Conservation (phyloP, 352 stramenopile genomes). For the Pilasporangium apinafurcum region DNA sequence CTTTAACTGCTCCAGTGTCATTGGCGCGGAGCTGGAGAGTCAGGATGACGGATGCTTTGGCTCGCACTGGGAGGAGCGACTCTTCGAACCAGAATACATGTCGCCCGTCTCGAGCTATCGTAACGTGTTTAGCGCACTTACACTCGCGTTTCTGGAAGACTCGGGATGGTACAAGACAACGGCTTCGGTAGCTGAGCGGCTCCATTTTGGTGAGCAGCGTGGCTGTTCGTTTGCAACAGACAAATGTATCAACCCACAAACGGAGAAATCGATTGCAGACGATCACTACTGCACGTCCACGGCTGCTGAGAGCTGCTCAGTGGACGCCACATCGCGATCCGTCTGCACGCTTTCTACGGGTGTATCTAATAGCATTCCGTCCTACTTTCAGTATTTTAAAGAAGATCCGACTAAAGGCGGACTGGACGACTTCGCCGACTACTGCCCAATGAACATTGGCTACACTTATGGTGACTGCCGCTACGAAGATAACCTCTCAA, state of each 20-base stretch:
- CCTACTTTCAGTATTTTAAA: conserved; percentile 59
- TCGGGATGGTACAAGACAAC: conserved; percentile 80
- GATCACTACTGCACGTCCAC: conserved; percentile 70
- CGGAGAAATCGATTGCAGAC: conserved; percentile 22
- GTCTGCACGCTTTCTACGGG: conserved; percentile 49
- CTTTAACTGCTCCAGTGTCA: conserved; percentile 54
- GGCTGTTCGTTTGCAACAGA: conserved; percentile 61
- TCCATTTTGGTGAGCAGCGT: conserved; percentile 61
- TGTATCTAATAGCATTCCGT: conserved; percentile 26
- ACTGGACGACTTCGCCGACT: conserved; percentile 66
- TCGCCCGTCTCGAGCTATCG: conserved; percentile 65
- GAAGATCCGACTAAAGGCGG: conserved; percentile 34
- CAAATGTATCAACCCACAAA: conserved; percentile 59
- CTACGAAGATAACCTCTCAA: conserved; percentile 43
- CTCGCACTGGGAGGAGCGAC: conserved; percentile 79
- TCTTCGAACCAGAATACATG: conserved; percentile 85
- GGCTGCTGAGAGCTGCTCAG: conserved; percentile 56
- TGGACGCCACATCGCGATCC: conserved; percentile 62
- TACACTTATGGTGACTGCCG: conserved; percentile 63
- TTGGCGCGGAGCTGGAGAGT: conserved; percentile 71
- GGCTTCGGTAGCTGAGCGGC: conserved; percentile 26
- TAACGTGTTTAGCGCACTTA: conserved; percentile 66
- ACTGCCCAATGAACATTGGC: conserved; percentile 70
- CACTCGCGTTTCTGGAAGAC: conserved; percentile 78
- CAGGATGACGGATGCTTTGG: conserved; percentile 68